phyloP scores from a whole-genome alignment of 2,329 filamentous ascomycete genomes.

The Aureobasidium sp. region DNA sequence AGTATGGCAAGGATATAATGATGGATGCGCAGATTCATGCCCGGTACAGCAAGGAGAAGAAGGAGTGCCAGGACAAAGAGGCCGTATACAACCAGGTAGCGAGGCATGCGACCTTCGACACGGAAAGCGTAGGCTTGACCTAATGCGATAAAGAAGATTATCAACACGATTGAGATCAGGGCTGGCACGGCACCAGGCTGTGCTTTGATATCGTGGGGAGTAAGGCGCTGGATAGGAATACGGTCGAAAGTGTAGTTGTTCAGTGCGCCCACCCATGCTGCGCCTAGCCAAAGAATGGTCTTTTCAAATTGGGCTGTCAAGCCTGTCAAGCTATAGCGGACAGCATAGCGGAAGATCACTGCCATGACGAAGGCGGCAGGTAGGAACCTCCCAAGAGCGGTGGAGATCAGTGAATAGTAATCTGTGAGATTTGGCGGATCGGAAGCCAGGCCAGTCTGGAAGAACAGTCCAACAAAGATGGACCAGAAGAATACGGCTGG shows the following conservation, averaged over 20 bases:
- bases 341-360: slow-evolving; percentile 78
- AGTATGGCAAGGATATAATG: slow-evolving; percentile 89
- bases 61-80: slow-evolving; percentile 59
- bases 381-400: slow-evolving; percentile 70
- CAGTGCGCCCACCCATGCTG: slow-evolving; percentile 81
- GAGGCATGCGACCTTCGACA: slow-evolving; percentile 69
- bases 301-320: slow-evolving; percentile 83
- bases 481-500: slow-evolving; percentile 78
- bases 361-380: slow-evolving; percentile 82
- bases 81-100: slow-evolving; percentile 69
- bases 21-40: slow-evolving; percentile 78
- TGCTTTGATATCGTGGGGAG: slow-evolving; percentile 74
- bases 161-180: slow-evolving; percentile 65
- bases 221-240: slow-evolving; percentile 90
- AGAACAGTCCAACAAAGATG: slow-evolving; percentile 73
- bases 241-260: slow-evolving; percentile 94
- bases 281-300: slow-evolving; percentile 80
- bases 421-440: slow-evolving; percentile 67
- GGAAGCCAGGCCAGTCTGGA: slow-evolving; percentile 81
- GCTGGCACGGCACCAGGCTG: slow-evolving; percentile 85
- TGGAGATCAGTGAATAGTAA: slow-evolving; percentile 64
- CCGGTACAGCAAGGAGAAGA: slow-evolving; percentile 62
- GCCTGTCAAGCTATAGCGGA: slow-evolving; percentile 60
- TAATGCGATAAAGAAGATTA: slow-evolving; percentile 58
- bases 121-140: slow-evolving; percentile 81